Base-by-base conservation (phyloP, 768 basidiomycete genomes). In the Lactarius hengduanensis region DNA sequence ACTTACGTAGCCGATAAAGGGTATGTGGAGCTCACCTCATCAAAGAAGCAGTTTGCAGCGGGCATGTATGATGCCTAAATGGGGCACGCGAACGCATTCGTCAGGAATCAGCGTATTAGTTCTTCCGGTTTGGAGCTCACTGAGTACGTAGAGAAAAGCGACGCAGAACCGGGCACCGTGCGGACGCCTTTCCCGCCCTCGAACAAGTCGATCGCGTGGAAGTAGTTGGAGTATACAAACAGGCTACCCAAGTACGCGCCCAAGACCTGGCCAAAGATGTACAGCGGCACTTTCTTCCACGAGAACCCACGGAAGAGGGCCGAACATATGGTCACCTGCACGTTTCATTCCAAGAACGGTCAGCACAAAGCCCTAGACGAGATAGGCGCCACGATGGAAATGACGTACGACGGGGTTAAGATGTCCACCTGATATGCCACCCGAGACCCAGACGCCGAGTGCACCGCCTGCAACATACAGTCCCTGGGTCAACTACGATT, bases 241-340 rank as follows among this genome's bases (percentile, higher is more conserved):
- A 81, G 83, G 28, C 82, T 82, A n/a, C 86, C 89, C 57, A 83
- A 80, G 28, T 87, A 69, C 1, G 76, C 87, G 36, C 88, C 89
- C 61, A 89, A 72, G 20, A 87, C 62, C 73, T 90, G 89, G 0
- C 86, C 82, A 59, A 84, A 72, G 56, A 89, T 83, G 73, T 86
- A 91, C 22, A 70, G 79, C 0, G 91, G 91, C 0, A 91, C 91
- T 73, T 93, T 92, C 70, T 81, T 82, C 87, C 89, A 89, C 1
- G 91, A 89, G 75, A 94, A 92, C 50, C 81, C 81, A 69, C 91
- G 85, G 75, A 86, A 85, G 2, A 83, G 78, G 4, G 88, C 89
- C 43, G 92, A 71, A 11, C 85, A 81, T 55, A 93, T 75, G n/a
- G 91, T 93, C 41, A 92, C 82, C 86, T 87, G 40, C 32, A 15